A percentile compares a stretch with the other conserved stretches of the same genome.
phyloP scores from a whole-genome alignment of 495 filamentous ascomycete species.

The Daldinia vernicosa region DNA sequence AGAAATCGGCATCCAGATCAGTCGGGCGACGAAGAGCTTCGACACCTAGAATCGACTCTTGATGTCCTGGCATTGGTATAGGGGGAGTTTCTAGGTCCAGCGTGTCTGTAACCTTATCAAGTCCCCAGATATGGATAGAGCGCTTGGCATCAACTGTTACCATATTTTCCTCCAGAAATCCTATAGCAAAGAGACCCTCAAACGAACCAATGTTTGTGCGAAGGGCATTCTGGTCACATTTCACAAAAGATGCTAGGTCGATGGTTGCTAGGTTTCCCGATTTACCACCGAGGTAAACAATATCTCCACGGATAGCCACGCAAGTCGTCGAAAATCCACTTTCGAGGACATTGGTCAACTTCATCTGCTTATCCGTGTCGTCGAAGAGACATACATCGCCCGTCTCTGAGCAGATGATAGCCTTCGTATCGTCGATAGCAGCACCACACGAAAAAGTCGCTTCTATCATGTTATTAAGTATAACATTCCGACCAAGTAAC shows the following conservation, averaged over 20 bases:
- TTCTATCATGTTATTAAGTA: conserved; percentile 81
- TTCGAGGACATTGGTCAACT: conserved; percentile 68
- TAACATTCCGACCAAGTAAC: conserved; percentile 70
- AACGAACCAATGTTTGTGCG: conserved; percentile 42
- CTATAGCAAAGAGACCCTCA: conserved; percentile 68
- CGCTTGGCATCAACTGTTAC: conserved; percentile 79
- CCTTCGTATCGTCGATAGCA: conserved; percentile 73
- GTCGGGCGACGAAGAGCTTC: conserved; percentile 66
- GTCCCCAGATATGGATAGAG: conserved; percentile 72
- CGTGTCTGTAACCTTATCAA: conserved; percentile 48
- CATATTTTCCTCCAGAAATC: conserved; percentile 70
- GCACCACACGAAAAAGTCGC: conserved; percentile 82
- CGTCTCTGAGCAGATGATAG: conserved; percentile 76
- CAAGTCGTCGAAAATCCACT: conserved; percentile 71
- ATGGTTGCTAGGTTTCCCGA: conserved; percentile 55
- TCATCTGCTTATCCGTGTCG: conserved; percentile 74
- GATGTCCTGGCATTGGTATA: conserved; percentile 71
- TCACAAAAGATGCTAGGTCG: conserved; percentile 52
- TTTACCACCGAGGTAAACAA: conserved; percentile 55
- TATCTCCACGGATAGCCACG: conserved; percentile 58
- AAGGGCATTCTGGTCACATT: conserved; percentile 42
- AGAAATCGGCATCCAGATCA: conserved; percentile 71
- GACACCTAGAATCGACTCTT: conserved; percentile 81
- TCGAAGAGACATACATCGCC: conserved; percentile 82
- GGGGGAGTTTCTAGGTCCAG: conserved; percentile 45